phyloP scores from a whole-genome alignment of 2,329 filamentous ascomycete genomes.

The Hymenoscyphus linearis region DNA sequence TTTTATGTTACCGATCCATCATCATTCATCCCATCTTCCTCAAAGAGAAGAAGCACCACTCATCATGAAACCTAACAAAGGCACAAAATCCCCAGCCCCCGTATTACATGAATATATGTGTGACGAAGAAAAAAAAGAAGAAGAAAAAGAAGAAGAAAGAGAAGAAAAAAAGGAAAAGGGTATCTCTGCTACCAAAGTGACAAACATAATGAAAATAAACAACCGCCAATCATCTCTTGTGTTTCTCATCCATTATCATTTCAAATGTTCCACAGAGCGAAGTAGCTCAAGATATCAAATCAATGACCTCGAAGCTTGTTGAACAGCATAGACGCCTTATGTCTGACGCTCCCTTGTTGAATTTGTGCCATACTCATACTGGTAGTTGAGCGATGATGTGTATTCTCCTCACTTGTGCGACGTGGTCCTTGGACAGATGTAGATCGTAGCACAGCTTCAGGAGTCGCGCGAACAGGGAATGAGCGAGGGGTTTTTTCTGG shows the following conservation, averaged over 20 bases:
- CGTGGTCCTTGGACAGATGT: constrained; percentile 3
- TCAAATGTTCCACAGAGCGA: neutral
- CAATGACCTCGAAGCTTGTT: constrained; percentile 2
- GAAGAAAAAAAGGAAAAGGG: neutral
- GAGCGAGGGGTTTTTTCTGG: neutral
- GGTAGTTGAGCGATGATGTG: neutral
- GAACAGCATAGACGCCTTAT: neutral
- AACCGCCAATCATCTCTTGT: neutral
- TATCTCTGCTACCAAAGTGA: neutral
- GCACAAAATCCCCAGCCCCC: too few species aligned
- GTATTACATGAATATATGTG: too few species aligned
- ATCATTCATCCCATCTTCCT: too few species aligned
- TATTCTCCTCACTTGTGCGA: neutral
- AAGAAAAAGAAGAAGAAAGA: too few species aligned
- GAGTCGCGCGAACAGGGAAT: neutral
- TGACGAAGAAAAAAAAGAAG: too few species aligned
- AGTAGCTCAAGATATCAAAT: neutral
- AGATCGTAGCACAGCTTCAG: neutral
- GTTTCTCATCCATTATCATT: neutral
- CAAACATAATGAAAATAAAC: neutral
- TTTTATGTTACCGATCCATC: too few species aligned
- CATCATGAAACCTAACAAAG: too few species aligned
- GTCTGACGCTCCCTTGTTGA: neutral
- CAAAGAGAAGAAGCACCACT: too few species aligned
- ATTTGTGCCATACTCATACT: constrained; percentile 6